Conservation (phyloP, 2,329 filamentous ascomycete genomes). For the Penicillium vulpinum region DNA sequence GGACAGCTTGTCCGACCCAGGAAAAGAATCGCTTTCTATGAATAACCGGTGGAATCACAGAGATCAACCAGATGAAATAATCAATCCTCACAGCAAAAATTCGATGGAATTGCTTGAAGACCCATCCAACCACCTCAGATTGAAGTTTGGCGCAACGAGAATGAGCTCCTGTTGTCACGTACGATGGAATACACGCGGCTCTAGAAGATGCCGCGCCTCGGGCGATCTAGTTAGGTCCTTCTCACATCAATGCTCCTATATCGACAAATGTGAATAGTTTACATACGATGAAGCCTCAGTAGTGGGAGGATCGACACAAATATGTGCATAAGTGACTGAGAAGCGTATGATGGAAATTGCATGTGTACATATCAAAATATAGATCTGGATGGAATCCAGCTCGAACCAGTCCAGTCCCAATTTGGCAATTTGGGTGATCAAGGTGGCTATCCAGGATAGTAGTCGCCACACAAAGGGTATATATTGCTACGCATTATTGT, state of each 20-base stretch:
- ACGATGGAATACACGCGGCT: conserved; percentile 35
- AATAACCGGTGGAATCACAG: conserved; percentile 39
- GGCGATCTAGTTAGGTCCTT: conserved; percentile 44
- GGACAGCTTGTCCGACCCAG: conserved; percentile 20
- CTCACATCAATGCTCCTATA: conserved; percentile 67
- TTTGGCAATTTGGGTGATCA: neutral
- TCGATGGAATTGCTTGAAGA: conserved; percentile 30
- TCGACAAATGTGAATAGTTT: conserved; percentile 6
- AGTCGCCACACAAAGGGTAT: no score
- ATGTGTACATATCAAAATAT: neutral
- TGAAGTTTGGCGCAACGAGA: conserved; percentile 59
- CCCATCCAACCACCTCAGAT: conserved; percentile 11
- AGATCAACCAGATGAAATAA: conserved; percentile 40
- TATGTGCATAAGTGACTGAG: neutral
- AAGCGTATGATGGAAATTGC: neutral
- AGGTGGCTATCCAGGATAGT: no score
- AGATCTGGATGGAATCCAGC: neutral
- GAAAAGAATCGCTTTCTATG: conserved; percentile 35
- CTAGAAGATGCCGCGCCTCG: conserved; percentile 68
- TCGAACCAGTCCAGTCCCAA: neutral
- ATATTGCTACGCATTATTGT: no score
- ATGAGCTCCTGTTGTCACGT: conserved; percentile 64
- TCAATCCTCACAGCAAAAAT: conserved; percentile 34
- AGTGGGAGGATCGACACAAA: neutral
- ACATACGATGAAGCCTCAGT: neutral